phyloP scores from a whole-genome alignment of 75 land plant species.

The Pinus tabuliformis region DNA sequence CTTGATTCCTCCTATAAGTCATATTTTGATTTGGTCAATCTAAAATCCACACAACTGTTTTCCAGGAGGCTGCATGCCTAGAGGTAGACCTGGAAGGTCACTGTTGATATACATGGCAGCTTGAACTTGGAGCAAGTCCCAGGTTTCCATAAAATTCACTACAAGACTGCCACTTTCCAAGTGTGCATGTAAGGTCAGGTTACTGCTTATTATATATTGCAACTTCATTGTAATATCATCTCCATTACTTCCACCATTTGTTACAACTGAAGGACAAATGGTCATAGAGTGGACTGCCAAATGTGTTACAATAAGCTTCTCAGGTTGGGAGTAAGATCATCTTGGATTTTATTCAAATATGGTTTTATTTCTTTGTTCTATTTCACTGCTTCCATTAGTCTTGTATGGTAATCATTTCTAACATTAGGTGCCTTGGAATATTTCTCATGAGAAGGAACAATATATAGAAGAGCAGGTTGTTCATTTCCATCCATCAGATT shows the following conservation, averaged over 20 bases:
- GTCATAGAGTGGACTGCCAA: constrained; percentile 80
- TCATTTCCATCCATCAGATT: constrained; percentile 97
- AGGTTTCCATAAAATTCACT: constrained; percentile 31
- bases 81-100: constrained; percentile 71
- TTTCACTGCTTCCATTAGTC: constrained; percentile 57
- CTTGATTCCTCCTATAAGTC: too few species aligned
- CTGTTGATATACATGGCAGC: constrained; percentile 90
- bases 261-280: constrained; percentile 81
- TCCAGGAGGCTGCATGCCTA: constrained; percentile 25
- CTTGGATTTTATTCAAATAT: constrained; percentile 30
- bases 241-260: constrained; percentile 88
- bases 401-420: constrained; percentile 29
- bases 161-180: constrained; percentile 35
- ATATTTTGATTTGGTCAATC: too few species aligned
- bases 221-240: constrained; percentile 71
- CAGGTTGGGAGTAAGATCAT: constrained; percentile 78
- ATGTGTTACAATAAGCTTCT: constrained; percentile 79
- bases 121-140: constrained; percentile 10
- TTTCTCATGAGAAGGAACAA: constrained; percentile 89
- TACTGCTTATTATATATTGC: constrained; percentile 49
- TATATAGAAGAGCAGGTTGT: constrained; percentile 95
- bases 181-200: constrained; percentile 50
- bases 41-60: constrained; percentile 19
- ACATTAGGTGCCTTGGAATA: constrained; percentile 50
- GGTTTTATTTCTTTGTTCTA: constrained; percentile 52